Evolutionary conservation across 1,284 basidiomycete genomes (phyloP).

Genomic region (Stygiomarasmius scandens): DNA sequence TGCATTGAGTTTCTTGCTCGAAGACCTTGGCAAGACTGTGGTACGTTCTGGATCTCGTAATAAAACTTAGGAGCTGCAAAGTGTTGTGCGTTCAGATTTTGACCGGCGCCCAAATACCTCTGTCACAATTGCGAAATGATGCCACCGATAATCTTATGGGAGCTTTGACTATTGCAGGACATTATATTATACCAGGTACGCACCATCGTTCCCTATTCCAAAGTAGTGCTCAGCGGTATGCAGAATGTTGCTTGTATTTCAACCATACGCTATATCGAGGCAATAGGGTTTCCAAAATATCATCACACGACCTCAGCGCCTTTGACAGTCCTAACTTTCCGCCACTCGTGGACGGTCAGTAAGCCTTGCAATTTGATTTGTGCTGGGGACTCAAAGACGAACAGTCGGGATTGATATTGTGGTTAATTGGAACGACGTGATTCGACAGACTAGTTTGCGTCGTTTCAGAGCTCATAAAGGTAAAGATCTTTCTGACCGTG

Average conservation of each 20-base stretch:
- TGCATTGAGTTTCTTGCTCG: constrained; percentile 86
- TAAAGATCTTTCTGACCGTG: constrained; percentile 24
- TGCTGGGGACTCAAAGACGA: not conserved
- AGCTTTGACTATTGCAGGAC: constrained; percentile 85
- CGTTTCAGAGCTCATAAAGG: constrained; percentile 84
- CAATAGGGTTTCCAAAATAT: constrained; percentile 84
- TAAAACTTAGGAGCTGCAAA: not conserved
- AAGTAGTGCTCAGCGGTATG: not conserved
- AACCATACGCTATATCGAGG: constrained; percentile 87
- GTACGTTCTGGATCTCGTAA: constrained; percentile 39
- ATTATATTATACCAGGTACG: constrained; percentile 86
- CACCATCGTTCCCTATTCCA: not conserved
- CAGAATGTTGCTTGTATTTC: constrained; percentile 86
- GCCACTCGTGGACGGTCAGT: constrained; percentile 78
- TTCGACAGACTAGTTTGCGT: constrained; percentile 75
- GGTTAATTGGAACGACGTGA: constrained; percentile 84
- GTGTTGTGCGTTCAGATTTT: constrained; percentile 57
- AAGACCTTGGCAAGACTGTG: constrained; percentile 89
- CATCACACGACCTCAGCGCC: constrained; percentile 85
- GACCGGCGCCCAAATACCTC: constrained; percentile 91
- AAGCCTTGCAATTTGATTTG: not conserved
- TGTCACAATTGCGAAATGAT: constrained; percentile 88
- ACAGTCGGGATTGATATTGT: constrained; percentile 87
- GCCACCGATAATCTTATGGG: constrained; percentile 90
- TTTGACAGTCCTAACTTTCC: constrained; percentile 88